Evolutionary conservation across 164 flowering plant genomes (phyloP).

Genomic region (Magnolia changhungtana): DNA sequence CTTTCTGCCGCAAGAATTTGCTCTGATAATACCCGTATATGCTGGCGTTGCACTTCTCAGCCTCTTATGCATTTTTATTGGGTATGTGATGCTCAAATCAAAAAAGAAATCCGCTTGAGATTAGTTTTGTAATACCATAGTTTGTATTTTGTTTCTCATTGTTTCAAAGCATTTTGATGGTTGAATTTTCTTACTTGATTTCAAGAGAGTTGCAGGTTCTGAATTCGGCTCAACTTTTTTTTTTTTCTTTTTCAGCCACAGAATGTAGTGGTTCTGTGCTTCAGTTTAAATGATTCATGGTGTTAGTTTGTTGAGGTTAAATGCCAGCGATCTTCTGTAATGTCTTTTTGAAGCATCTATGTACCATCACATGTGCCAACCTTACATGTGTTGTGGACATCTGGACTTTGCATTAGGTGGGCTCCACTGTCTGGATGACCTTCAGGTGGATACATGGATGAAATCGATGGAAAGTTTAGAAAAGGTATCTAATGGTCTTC

Average conservation of each 20-base stretch:
- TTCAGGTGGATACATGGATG: too few relatives aligned
- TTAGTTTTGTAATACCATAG: background rate
- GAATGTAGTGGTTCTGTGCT: background rate
- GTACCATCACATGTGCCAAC: background rate
- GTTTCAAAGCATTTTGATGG: background rate
- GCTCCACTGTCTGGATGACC: background rate
- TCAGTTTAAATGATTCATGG: background rate
- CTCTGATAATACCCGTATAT: constrained; percentile 75
- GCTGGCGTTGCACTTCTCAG: constrained; percentile 73
- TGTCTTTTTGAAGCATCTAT: too few relatives aligned
- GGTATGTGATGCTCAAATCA: constrained; percentile 80
- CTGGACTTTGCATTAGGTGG: background rate
- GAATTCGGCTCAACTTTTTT: background rate
- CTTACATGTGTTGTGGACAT: background rate
- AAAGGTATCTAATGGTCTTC: too few relatives aligned
- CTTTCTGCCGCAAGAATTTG: constrained; percentile 85
- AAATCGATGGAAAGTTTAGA: too few relatives aligned
- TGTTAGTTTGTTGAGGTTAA: background rate
- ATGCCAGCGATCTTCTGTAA: background rate
- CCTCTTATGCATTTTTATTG: constrained; percentile 65
- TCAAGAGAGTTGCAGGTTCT: background rate
- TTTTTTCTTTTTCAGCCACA: background rate
- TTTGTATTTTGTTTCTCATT: background rate
- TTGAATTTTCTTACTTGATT: background rate
- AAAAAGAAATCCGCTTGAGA: constrained; percentile 71